Evolutionary conservation across 352 stramenopile genomes (phyloP).

Genomic region (Globisporangium lucens): DNA sequence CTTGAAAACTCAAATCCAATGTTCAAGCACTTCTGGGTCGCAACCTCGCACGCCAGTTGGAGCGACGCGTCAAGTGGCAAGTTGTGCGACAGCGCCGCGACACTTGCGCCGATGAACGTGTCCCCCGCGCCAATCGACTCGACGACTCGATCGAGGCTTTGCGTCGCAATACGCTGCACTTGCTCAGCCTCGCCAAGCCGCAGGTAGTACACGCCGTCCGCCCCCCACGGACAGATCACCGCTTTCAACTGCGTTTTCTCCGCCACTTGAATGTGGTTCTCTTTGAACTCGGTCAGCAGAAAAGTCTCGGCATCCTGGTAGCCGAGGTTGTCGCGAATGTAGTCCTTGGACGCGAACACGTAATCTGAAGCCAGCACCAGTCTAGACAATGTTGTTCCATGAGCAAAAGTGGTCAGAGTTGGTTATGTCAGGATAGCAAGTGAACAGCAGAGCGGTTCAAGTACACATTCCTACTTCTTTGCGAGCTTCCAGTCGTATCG

Average conservation of each 20-base stretch:
- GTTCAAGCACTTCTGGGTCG: slow-evolving; percentile 56
- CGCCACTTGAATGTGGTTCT: not conserved
- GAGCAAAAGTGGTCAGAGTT: not conserved
- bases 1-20: slow-evolving; percentile 41
- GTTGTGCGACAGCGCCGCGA: slow-evolving; percentile 40
- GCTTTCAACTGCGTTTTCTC: slow-evolving; percentile 17
- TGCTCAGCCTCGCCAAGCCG: slow-evolving; percentile 14
- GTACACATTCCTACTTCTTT: slow-evolving; percentile 37
- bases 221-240: slow-evolving; percentile 70
- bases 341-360: slow-evolving; percentile 76
- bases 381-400: slow-evolving; percentile 21
- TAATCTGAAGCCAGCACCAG: slow-evolving; percentile 39
- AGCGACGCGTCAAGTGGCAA: slow-evolving; percentile 32
- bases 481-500: slow-evolving; percentile 59
- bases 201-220: slow-evolving; percentile 56
- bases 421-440: not conserved
- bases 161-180: slow-evolving; percentile 34
- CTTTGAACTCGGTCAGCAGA: slow-evolving; percentile 21
- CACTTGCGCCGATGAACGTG: slow-evolving; percentile 60
- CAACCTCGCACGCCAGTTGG: slow-evolving; percentile 47
- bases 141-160: slow-evolving; percentile 33
- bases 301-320: slow-evolving; percentile 41
- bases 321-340: slow-evolving; percentile 53
- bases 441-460: not conserved
- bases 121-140: slow-evolving; percentile 77